Percentiles rank a stretch among this genome's conserved stretches.
Conservation (phyloP, 352 stramenopile species). For the Pythium inflatum region DNA sequence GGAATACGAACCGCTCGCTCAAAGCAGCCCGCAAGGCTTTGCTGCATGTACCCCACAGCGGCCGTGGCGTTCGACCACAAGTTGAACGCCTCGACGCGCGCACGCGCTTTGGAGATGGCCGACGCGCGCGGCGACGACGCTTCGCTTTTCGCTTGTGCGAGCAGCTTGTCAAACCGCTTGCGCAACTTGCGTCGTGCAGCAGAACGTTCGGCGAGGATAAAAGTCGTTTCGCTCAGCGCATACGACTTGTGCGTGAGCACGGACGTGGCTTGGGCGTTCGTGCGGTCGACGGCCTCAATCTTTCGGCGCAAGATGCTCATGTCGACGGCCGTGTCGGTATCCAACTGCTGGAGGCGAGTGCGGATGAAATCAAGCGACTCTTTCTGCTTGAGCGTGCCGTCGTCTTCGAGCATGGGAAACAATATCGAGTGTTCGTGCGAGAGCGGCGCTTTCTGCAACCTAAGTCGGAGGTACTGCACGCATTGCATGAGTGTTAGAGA, state of each 20-base stretch:
- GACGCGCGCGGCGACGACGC: constrained; percentile 47
- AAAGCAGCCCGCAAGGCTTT: constrained; percentile 62
- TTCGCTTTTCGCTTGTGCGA: constrained; percentile 51
- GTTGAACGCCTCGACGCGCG: constrained; percentile 17
- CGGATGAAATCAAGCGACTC: constrained; percentile 64
- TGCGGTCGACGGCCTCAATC: constrained; percentile 72
- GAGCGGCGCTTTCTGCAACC: constrained; percentile 61
- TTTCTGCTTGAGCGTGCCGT: constrained; percentile 38
- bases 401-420: constrained; percentile 69
- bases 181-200: constrained; percentile 47
- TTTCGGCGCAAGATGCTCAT: constrained; percentile 72
- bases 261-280: constrained; percentile 54
- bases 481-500: neutral
- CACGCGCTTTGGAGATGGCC: constrained; percentile 19
- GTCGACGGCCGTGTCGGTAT: constrained; percentile 72
- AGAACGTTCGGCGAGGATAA: constrained; percentile 63
- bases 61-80: constrained; percentile 23
- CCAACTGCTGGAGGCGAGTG: constrained; percentile 59
- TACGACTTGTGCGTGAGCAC: constrained; percentile 62
- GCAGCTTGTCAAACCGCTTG: constrained; percentile 51
- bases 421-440: constrained; percentile 67
- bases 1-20: constrained; percentile 47
- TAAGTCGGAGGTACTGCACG: constrained; percentile 68
- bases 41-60: constrained; percentile 63
- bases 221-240: constrained; percentile 61